These are phyloP conservation scores for Lagenaria siceraria DNA, from an alignment of 306 rosid species.

Conservation along the genomic window DNA sequence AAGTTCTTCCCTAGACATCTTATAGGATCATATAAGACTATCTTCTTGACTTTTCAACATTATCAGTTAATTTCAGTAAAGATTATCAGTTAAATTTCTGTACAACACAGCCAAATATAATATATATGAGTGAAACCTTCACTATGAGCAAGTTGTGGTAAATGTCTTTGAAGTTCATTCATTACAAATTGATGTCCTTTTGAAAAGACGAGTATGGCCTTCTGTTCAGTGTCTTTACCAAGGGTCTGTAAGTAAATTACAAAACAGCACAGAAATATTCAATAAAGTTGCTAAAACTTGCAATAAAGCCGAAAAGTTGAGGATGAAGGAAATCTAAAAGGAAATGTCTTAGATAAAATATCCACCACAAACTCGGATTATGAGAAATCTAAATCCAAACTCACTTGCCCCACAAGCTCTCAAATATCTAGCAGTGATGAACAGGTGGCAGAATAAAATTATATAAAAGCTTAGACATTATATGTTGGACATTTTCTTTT, in stretches of 20 bases:
- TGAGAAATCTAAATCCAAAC: conserved; percentile 26
- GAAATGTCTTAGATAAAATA: conserved; percentile 12
- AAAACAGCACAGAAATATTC: neutral
- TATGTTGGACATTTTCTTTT: neutral
- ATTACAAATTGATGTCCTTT: neutral
- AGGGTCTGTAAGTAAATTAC: neutral
- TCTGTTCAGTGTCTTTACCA: neutral
- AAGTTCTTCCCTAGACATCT: neutral
- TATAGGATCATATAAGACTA: too few relatives aligned
- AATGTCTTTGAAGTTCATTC: neutral
- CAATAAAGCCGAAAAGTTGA: conserved; percentile 10
- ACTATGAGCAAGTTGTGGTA: neutral
- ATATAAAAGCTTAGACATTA: neutral
- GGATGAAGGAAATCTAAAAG: conserved; percentile 32
- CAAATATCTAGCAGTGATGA: conserved; percentile 7
- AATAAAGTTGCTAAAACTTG: neutral
- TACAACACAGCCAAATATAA: neutral
- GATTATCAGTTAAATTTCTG: neutral
- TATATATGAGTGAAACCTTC: neutral
- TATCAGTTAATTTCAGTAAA: too few relatives aligned
- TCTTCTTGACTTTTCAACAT: neutral
- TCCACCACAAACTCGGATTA: conserved; percentile 70
- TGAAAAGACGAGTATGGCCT: neutral
- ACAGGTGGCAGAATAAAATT: conserved; percentile 12
- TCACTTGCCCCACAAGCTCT: neutral